phyloP scores from a whole-genome alignment of 2,329 filamentous ascomycete genomes.

The Sporothrix humicola region DNA sequence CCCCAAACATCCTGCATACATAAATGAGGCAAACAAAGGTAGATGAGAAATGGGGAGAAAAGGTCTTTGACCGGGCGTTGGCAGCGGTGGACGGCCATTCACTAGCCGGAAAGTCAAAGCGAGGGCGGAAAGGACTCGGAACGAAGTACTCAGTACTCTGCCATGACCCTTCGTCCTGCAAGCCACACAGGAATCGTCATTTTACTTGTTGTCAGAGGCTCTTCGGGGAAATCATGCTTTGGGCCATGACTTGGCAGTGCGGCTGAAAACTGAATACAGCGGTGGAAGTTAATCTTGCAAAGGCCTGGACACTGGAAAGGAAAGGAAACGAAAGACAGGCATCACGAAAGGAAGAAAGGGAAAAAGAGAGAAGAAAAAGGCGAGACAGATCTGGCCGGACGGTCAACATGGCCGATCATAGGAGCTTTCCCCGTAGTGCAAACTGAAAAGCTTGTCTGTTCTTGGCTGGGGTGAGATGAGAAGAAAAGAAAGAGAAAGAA shows the following conservation, averaged over 20 bases:
- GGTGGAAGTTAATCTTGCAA: too few species aligned
- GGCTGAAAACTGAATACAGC: background rate
- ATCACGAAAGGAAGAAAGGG: too few species aligned
- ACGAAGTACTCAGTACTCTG: too few species aligned
- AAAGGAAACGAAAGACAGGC: background rate
- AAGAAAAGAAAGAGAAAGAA: too few species aligned
- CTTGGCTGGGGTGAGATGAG: background rate
- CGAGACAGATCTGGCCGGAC: background rate
- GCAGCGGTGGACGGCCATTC: background rate
- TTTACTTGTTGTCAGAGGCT: background rate
- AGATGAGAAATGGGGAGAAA: background rate
- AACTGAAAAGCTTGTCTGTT: constrained; percentile 14
- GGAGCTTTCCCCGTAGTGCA: background rate
- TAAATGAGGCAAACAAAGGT: background rate
- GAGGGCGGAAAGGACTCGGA: background rate
- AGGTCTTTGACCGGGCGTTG: background rate
- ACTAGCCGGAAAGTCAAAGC: background rate
- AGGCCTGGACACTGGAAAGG: background rate
- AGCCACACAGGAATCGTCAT: constrained; percentile 2
- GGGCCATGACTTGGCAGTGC: background rate
- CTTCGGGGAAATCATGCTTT: background rate
- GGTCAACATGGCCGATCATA: background rate
- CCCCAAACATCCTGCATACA: background rate
- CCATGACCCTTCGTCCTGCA: background rate
- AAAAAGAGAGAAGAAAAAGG: background rate